Conservation (phyloP, 345 rosid genomes). For the Ceriops tagal region DNA sequence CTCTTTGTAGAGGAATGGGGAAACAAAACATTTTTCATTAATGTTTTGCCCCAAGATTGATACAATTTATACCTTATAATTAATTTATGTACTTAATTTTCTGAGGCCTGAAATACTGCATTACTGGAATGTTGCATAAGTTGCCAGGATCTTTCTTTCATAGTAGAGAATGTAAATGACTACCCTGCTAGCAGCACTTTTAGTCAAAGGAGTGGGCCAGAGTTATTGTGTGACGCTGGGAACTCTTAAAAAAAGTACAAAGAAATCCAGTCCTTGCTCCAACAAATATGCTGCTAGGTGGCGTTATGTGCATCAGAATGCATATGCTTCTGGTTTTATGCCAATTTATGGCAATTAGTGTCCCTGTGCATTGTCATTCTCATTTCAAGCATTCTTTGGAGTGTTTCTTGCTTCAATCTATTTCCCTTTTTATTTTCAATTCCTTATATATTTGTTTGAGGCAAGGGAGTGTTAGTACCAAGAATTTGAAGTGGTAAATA, state of each 20-base stretch:
- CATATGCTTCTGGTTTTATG: too few species aligned
- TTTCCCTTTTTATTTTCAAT: background rate
- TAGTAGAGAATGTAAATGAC: background rate
- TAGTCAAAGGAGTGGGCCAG: too few species aligned
- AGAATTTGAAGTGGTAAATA: background rate
- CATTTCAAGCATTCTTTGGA: background rate
- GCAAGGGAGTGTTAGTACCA: background rate
- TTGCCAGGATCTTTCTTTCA: background rate
- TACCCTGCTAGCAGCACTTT: background rate
- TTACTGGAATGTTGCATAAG: background rate
- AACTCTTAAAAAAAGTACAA: too few species aligned
- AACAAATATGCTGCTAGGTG: too few species aligned
- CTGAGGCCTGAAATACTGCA: slow-evolving; percentile 2
- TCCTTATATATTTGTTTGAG: background rate
- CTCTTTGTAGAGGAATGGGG: too few species aligned
- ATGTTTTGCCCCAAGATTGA: background rate
- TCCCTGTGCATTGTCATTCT: background rate
- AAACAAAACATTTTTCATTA: background rate
- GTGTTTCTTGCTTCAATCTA: background rate
- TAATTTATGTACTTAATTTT: background rate
- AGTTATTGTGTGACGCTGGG: too few species aligned
- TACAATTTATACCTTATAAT: background rate
- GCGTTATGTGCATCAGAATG: too few species aligned
- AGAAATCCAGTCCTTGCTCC: too few species aligned
- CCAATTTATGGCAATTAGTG: too few species aligned